Percentiles rank a stretch among this genome's conserved stretches.
Evolutionary conservation across 495 filamentous ascomycete species (phyloP).

Genomic region (Penicillium dipodomyicola): DNA sequence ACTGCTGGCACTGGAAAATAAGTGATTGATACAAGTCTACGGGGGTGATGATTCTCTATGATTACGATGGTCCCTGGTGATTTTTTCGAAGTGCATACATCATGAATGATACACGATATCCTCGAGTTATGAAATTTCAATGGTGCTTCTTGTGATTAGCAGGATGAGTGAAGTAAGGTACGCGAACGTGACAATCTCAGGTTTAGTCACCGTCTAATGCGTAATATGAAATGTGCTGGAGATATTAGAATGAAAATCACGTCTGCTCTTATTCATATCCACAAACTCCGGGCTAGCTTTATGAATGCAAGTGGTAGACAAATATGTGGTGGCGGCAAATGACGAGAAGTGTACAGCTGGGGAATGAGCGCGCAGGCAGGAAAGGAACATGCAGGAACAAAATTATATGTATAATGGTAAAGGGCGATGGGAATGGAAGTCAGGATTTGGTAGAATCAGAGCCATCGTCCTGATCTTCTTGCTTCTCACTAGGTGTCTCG

Average conservation of each 20-base stretch:
- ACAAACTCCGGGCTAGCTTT: conserved; percentile 28
- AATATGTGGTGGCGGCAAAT: conserved; percentile 21
- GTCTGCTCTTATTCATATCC: conserved; percentile 11
- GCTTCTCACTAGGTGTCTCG: conserved; percentile 16
- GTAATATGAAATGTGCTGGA: neutral
- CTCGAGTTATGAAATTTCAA: too few species aligned
- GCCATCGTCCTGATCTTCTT: conserved; percentile 12
- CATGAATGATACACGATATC: too few species aligned
- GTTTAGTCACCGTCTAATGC: neutral
- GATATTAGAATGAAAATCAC: neutral
- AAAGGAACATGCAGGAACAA: conserved; percentile 5
- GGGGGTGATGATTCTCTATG: neutral
- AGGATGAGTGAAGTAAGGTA: too few species aligned
- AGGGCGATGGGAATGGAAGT: neutral
- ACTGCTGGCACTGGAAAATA: neutral
- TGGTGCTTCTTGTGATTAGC: too few species aligned
- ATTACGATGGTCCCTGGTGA: neutral
- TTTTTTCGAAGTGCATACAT: neutral
- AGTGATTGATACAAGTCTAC: neutral
- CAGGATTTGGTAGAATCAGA: conserved; percentile 21
- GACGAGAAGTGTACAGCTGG: conserved; percentile 22
- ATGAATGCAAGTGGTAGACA: conserved; percentile 23
- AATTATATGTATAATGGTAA: conserved; percentile 19
- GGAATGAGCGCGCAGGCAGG: neutral
- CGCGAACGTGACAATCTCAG: neutral